Conservation (phyloP, 2,329 filamentous ascomycete genomes). For the Phaeophleospora eucalypticola region DNA sequence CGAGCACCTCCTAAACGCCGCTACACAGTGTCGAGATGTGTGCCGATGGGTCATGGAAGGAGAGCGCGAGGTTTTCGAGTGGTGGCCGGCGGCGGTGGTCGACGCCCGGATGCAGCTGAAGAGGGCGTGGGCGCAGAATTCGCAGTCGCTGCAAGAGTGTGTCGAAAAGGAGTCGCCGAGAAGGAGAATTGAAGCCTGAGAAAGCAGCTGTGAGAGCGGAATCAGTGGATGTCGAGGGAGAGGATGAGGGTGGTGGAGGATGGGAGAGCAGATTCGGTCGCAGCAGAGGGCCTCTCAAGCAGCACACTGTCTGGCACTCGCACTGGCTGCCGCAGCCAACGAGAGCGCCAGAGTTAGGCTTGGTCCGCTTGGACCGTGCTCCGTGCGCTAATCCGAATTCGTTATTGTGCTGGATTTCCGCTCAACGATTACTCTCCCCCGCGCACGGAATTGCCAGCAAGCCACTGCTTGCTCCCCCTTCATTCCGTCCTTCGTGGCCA, state of each 20-base stretch:
- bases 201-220: neutral
- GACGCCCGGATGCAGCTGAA: slow-evolving; percentile 3
- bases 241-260: neutral
- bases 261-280: too few species aligned
- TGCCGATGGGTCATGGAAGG: slow-evolving; percentile 17
- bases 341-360: too few species aligned
- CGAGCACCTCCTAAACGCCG: slow-evolving; percentile 6
- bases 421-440: too few species aligned
- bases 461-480: too few species aligned
- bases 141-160: neutral
- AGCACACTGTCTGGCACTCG: neutral
- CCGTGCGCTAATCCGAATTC: too few species aligned
- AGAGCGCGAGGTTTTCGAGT: slow-evolving; percentile 8
- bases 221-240: neutral
- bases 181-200: neutral
- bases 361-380: too few species aligned
- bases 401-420: too few species aligned
- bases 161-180: neutral
- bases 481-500: too few species aligned
- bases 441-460: too few species aligned
- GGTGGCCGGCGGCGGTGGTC: neutral
- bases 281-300: too few species aligned
- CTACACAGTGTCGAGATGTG: slow-evolving; percentile 5
- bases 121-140: neutral
- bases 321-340: too few species aligned